Percentiles rank a stretch among this genome's conserved stretches.
Conservation (phyloP, 257 asterid species). For the Solanum stenotomum region DNA sequence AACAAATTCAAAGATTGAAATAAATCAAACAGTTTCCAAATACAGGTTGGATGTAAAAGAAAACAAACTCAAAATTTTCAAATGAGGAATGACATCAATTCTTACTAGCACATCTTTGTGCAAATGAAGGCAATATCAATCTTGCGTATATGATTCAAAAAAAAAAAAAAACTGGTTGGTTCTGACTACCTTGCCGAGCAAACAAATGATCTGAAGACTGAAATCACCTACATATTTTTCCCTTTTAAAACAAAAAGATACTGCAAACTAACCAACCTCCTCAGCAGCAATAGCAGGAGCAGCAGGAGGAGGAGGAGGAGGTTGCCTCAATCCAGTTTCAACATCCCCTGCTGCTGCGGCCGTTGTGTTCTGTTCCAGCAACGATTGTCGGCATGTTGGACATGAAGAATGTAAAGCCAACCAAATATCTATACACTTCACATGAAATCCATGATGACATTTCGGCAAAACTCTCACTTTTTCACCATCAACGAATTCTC, state of each 20-base stretch:
- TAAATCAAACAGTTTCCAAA: not conserved
- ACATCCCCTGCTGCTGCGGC: not conserved
- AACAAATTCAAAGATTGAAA: not conserved
- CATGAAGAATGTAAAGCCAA: constrained; percentile 66
- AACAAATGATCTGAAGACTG: not conserved
- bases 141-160: not conserved
- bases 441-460: constrained; percentile 69
- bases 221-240: not conserved
- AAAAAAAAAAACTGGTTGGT: not conserved
- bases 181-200: not conserved
- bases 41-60: not conserved
- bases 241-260: not conserved
- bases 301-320: not conserved
- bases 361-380: constrained; percentile 25
- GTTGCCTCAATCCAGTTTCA: constrained; percentile 19
- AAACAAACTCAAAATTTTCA: not conserved
- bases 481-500: constrained; percentile 67
- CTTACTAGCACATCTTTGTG: not conserved
- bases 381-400: constrained; percentile 65
- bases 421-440: constrained; percentile 66
- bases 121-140: not conserved
- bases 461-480: constrained; percentile 59
- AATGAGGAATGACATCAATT: not conserved
- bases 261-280: constrained; percentile 26
- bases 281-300: constrained; percentile 19